Evolutionary conservation across 2,329 filamentous ascomycete species (phyloP), one percentile per base, ranked within the genome.

Genomic region (Colletotrichum tropicale): DNA sequence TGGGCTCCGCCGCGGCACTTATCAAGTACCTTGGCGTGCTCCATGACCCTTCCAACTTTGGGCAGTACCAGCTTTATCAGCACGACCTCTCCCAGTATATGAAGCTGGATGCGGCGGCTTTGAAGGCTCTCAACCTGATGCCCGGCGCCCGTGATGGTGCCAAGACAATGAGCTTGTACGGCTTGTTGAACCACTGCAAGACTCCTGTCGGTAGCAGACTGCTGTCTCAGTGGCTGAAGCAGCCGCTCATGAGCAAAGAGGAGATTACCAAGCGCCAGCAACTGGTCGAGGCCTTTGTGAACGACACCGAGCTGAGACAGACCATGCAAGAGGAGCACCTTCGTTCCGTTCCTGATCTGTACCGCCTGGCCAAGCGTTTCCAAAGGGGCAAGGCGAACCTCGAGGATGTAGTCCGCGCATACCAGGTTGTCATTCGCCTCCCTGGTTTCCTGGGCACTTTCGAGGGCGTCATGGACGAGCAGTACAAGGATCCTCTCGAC

Each of bases 121-220:
- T 99, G 58, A 96, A 98, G 81, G 97, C 97, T 1, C 89, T 99
- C 70, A 99, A 99, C 81, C 90, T 99, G 48, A 98, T 99, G 96
- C 98, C 97, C 7, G 96, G 97, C 7, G 95, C 95, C 0, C 93
- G 96, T 78, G 97, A 99, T 81, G 97, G 97, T 3, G 91, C 95
- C n/a, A 98, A 98, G 87, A 98, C 92, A 1, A 99, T 99, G 97
- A 98, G 96, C 82, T 84, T 99, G 68, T 99, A 95, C 80, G 97
- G 97, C 1, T 87, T 99, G 21, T 88, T 99, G 56, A 98, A 99
- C 81, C 96, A 98, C 84, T 99, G 97, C 92, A 98, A 98, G 84
- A 99, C 97, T 2, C 95, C 97, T 0, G 93, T 98, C 2, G 97
- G 97, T 16, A 98, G 96, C 81, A 91, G 98, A 64, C 85, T 99